Base-by-base conservation (phyloP, 495 filamentous ascomycete genomes). In the Cercophora samala region DNA sequence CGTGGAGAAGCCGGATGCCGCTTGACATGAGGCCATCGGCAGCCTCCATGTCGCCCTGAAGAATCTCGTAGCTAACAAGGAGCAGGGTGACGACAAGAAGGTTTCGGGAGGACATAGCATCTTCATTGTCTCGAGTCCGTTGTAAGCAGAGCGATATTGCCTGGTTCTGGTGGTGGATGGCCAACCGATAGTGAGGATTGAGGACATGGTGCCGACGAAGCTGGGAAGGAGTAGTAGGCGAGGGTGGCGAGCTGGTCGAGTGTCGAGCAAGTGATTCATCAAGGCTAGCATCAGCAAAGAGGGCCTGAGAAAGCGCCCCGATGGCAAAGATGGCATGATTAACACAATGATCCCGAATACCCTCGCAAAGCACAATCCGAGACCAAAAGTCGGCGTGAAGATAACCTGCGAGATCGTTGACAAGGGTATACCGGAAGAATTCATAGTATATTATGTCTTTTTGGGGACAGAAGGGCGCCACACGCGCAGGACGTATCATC, bases 31-130 rank as follows among this genome's bases (percentile, higher is more conserved):
- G 66, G 9, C 51, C 29, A 60, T 74, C 72, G 0, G 65, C 75
- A 4, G 64, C 66, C 37, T 69, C 37, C 54, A 77, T 67, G 54
- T 77, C 73, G 1, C 75, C 72, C 37, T 75, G 74, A 17, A 77
- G 46, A 17, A 77, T 53, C 68, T 77, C 75, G 51, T 76, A 70
- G 21, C 65, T 63, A 21, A 68, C 64, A 54, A 70, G 62, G 3
- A 70, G 66, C 25, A 70, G 51, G 0, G 69, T 63, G 64, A 75
- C 56, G 42, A 70, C 67, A 29, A 76, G 68, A 63, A 75, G 32
- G 1, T 62, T 59, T 54, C 69, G 42, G 0, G 65, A 59, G 21
- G 65, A 62, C 18, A 69, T 55, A 68, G 67, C 4, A 51, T 69
- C 24, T 61, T 54, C 11, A 54, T 70, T 5, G 64, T 24, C 58